These are phyloP conservation scores for Xylariaceae sp. DNA, from an alignment of 2,329 filamentous ascomycete species.

Conservation along the genomic window DNA sequence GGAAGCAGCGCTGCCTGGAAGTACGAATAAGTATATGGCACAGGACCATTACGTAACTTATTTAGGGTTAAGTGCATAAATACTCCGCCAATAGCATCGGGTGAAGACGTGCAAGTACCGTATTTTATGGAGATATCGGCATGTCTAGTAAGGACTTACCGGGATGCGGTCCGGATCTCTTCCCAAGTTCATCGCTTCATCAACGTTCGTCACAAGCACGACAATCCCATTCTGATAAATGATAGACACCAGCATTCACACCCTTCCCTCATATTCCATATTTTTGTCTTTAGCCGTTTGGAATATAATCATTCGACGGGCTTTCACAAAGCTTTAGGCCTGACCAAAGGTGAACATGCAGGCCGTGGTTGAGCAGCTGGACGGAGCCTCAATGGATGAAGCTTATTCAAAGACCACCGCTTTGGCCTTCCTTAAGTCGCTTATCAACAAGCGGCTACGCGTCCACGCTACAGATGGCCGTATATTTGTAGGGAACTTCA, in stretches of 20 bases:
- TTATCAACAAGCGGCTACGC: slow-evolving; percentile 75
- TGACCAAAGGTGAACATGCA: slow-evolving; percentile 14
- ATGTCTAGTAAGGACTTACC: too few relatives aligned
- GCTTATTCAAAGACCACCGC: slow-evolving; percentile 47
- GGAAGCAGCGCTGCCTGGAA: too few relatives aligned
- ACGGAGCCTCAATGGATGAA: slow-evolving; percentile 19
- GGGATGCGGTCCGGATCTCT: not conserved
- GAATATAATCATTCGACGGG: not conserved
- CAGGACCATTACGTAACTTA: too few relatives aligned
- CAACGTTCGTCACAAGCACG: not conserved
- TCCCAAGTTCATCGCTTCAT: not conserved
- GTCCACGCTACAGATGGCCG: slow-evolving; percentile 77
- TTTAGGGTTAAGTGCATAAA: too few relatives aligned
- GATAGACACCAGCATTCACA: not conserved
- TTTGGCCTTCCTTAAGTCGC: slow-evolving; percentile 54
- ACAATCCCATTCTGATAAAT: not conserved
- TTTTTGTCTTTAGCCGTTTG: not conserved
- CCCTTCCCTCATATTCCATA: not conserved
- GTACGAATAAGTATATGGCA: too few relatives aligned
- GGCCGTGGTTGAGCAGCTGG: slow-evolving; percentile 15
- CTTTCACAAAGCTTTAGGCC: not conserved
- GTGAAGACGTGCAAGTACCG: too few relatives aligned
- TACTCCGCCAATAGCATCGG: too few relatives aligned
- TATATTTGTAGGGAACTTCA: slow-evolving; percentile 85
- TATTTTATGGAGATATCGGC: too few relatives aligned